Base-by-base conservation (phyloP, 371 early-diverging fungal species). In the Mucor sp. region DNA sequence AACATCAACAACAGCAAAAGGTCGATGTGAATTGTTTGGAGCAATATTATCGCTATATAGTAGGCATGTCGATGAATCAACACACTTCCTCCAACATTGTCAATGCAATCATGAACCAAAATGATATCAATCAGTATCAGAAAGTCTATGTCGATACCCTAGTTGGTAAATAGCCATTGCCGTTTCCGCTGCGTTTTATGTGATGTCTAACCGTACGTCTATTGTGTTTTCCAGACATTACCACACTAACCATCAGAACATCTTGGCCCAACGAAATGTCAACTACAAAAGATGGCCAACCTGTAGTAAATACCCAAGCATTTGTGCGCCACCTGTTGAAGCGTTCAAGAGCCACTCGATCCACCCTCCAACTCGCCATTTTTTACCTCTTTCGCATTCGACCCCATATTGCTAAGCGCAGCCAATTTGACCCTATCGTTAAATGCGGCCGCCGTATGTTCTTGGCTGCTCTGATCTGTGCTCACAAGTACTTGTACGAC, bases 401-500 rank as follows among this genome's bases (percentile, higher is more conserved):
- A 15, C 77, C 85, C 7, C 62, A 72, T 11, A 76, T 84, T n/a
- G 71, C 67, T 17, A 71, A 69, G 32, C 70, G 70, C n/a, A 63
- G 75, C 35, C 70, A 74, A 67, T 66, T 70, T 32, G 77, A 79
- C 57, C 75, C 79, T 28, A 77, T 79, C 48, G 72, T 80, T 7
- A 67, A 75, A 19, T 92, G 93, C 64, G 92, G 93, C 4, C 84
- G 93, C 30, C 91, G 93, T 62, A 93, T 93, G 91, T 93, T 92
- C 73, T 76, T 93, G 21, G 93, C 91, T 37, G 89, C 92, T 6
- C 69, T 93, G 53, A 90, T 93, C 59, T 83, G 88, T 64, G 93
- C 93, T 11, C 90, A 91, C 56, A 94, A 94, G 72, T 94, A 90
- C 67, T 85, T 92, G 66, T 87, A 87, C 67, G 94, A 94, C 80